A percentile compares a stretch with the other conserved stretches of the same genome.
Evolutionary conservation across 176 grass and related monocot species (phyloP).

Genomic region (Typha latifolia): DNA sequence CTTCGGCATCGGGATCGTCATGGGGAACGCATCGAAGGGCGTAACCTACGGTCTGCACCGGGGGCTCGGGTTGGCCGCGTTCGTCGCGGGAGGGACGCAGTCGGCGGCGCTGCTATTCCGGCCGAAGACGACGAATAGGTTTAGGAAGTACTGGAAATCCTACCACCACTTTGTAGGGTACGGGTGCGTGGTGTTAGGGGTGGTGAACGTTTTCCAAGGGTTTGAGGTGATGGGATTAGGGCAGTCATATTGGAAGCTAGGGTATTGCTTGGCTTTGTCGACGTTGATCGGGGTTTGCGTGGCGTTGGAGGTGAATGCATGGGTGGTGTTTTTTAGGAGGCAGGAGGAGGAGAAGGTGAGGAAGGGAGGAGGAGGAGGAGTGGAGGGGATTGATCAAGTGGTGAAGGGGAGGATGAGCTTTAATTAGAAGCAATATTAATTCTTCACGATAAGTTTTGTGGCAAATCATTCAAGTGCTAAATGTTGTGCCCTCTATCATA

Average conservation of each 20-base stretch:
- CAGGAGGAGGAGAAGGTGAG: constrained; percentile 55
- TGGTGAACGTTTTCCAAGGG: constrained; percentile 97
- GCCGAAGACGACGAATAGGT: constrained; percentile 91
- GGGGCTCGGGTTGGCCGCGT: constrained; percentile 64
- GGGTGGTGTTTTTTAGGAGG: constrained; percentile 80
- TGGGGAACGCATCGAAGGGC: constrained; percentile 58
- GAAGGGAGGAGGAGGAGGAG: constrained; percentile 24
- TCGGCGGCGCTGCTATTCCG: constrained; percentile 75
- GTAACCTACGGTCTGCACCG: constrained; percentile 81
- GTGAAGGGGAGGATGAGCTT: constrained; percentile 40
- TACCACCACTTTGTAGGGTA: constrained; percentile 98
- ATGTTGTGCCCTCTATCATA: too few species aligned
- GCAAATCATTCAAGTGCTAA: too few species aligned
- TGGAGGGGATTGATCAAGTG: background rate
- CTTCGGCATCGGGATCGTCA: constrained; percentile 72
- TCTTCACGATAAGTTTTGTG: too few species aligned
- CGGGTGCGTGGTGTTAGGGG: constrained; percentile 79
- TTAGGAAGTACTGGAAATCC: constrained; percentile 99
- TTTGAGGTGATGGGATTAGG: constrained; percentile 87
- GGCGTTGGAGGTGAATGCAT: constrained; percentile 94
- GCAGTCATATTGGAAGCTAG: constrained; percentile 85
- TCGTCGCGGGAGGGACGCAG: constrained; percentile 75
- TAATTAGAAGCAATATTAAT: too few species aligned
- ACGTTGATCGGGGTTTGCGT: constrained; percentile 60
- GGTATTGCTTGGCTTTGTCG: constrained; percentile 74